These are phyloP conservation scores for Ophiostoma sp. DNA, from an alignment of 2,329 filamentous ascomycete genomes.

Conservation along the genomic window DNA sequence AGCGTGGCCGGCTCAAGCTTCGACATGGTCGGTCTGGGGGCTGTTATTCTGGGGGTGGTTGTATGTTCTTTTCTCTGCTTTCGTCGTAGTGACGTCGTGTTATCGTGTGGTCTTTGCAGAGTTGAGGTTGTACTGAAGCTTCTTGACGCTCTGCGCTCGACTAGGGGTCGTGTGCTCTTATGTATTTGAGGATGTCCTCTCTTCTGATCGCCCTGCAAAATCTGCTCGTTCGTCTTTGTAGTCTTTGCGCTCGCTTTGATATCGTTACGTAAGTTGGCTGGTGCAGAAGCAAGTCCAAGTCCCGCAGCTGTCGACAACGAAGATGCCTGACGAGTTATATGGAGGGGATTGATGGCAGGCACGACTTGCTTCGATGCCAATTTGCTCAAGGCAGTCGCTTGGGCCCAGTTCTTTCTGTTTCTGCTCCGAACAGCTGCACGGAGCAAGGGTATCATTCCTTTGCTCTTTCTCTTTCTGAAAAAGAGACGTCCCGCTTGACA, in stretches of 20 bases:
- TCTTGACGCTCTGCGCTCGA: not conserved
- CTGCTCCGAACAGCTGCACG: not conserved
- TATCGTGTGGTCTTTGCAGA: not conserved
- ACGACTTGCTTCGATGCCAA: not conserved
- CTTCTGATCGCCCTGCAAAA: not conserved
- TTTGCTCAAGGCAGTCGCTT: not conserved
- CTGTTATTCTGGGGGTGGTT: not conserved
- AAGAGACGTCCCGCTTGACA: not conserved
- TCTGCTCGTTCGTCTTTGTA: not conserved
- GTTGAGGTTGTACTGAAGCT: not conserved
- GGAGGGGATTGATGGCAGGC: not conserved
- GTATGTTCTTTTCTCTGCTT: not conserved
- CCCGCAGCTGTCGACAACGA: not conserved
- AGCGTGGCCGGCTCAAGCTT: slow-evolving; percentile 27
- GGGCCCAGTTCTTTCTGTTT: not conserved
- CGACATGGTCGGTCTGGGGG: not conserved
- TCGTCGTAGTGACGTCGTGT: not conserved
- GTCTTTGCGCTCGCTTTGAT: not conserved
- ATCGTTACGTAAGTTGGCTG: not conserved
- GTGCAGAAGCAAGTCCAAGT: not conserved
- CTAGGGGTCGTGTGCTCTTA: not conserved
- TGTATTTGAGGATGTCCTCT: not conserved
- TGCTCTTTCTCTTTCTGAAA: not conserved
- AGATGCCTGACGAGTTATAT: not conserved
- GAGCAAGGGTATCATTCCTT: slow-evolving; percentile 12